Evolutionary conservation across 2,329 filamentous ascomycete genomes (phyloP).

Genomic region (Cytospora paraplurivora): DNA sequence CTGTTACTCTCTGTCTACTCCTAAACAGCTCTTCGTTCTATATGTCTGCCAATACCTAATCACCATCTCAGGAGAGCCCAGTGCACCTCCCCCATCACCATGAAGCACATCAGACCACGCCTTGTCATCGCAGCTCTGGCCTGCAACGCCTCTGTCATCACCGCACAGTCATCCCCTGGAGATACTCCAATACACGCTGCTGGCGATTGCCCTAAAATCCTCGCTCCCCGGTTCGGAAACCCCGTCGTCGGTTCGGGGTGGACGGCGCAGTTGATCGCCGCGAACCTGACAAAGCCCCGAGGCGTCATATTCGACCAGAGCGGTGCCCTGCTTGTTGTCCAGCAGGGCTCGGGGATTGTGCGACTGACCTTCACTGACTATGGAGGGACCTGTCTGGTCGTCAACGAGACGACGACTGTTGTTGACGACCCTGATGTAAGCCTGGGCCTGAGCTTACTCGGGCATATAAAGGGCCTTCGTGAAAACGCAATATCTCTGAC

Average conservation of each 20-base stretch:
- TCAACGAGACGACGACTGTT: conserved; percentile 41
- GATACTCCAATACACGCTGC: background rate
- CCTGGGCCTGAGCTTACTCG: conserved; percentile 8
- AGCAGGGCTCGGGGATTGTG: conserved; percentile 45
- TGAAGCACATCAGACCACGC: background rate
- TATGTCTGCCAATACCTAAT: background rate
- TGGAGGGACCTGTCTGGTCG: conserved; percentile 45
- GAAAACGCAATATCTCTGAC: background rate
- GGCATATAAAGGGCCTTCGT: too few species aligned
- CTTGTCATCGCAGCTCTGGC: conserved; percentile 1
- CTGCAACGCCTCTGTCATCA: background rate
- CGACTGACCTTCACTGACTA: conserved; percentile 46
- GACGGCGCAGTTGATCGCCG: conserved; percentile 39
- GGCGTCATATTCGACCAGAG: conserved; percentile 49
- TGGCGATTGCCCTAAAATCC: conserved; percentile 32
- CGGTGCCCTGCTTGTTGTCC: conserved; percentile 50
- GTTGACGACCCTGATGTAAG: conserved; percentile 42
- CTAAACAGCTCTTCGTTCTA: background rate
- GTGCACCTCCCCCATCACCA: background rate
- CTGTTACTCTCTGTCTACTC: background rate
- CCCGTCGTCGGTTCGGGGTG: conserved; percentile 39
- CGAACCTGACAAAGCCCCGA: conserved; percentile 43
- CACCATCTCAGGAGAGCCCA: background rate
- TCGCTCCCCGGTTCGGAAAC: conserved; percentile 34
- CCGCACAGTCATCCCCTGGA: conserved; percentile 8